Percentiles rank a stretch among this genome's conserved stretches.
phyloP scores from a whole-genome alignment of 2,329 filamentous ascomycete genomes.

The Pseudogymnoascus sp. region DNA sequence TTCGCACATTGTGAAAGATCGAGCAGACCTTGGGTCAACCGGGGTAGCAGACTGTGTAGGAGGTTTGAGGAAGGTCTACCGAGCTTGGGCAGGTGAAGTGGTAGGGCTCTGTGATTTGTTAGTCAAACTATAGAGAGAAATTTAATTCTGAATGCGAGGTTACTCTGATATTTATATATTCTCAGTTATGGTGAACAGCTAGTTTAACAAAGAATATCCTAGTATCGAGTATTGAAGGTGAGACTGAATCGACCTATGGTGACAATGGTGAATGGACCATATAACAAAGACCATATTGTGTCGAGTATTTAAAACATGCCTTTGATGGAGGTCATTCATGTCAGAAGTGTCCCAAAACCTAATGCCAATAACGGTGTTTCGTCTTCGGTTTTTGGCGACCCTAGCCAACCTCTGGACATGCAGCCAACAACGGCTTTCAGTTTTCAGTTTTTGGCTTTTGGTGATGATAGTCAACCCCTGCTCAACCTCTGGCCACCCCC shows the following conservation, averaged over 20 bases:
- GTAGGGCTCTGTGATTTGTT: background rate
- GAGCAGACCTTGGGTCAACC: background rate
- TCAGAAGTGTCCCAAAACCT: background rate
- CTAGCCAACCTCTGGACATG: background rate
- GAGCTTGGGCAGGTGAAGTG: background rate
- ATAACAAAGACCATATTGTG: background rate
- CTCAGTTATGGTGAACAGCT: background rate
- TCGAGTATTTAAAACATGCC: background rate
- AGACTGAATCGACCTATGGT: background rate
- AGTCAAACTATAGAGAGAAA: background rate
- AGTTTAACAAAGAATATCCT: background rate
- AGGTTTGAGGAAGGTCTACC: background rate
- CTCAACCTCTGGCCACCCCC: background rate
- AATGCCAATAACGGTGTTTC: background rate
- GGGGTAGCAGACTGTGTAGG: background rate
- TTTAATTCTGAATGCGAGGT: background rate
- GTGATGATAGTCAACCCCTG: background rate
- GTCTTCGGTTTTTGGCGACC: background rate
- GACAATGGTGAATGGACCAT: background rate
- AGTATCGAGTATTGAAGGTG: background rate
- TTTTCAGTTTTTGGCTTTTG: background rate
- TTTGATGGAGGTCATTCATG: background rate
- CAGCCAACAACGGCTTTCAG: background rate
- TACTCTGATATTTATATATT: background rate
- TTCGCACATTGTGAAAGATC: background rate